Evolutionary conservation across 2,329 filamentous ascomycete species (phyloP).

Genomic region (Colletotrichum orbiculare): DNA sequence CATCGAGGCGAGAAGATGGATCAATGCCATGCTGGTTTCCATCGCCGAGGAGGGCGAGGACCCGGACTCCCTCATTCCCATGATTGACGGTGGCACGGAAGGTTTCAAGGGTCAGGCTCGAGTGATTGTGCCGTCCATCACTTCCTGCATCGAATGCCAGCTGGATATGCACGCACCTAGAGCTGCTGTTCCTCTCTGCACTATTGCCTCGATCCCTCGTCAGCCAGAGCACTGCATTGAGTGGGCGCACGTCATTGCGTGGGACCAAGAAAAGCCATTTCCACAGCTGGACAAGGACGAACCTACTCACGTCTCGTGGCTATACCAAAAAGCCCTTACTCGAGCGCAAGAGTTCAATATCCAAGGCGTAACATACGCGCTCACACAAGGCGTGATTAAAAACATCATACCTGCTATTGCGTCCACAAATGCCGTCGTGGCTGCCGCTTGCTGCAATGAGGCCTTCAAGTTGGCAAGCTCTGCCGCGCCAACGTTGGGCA

Average conservation of each 20-base stretch:
- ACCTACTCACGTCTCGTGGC: conserved; percentile 96
- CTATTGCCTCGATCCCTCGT: conserved; percentile 93
- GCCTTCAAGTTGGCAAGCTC: conserved; percentile 92
- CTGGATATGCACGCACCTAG: conserved; percentile 98
- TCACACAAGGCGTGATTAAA: conserved; percentile 98
- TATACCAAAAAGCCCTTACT: conserved; percentile 84
- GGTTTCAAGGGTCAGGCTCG: conserved; percentile 97
- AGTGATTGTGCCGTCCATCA: conserved; percentile 91
- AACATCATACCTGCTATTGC: conserved; percentile 99
- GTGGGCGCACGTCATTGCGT: conserved; percentile 98
- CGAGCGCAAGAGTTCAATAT: conserved; percentile 92
- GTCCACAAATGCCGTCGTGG: conserved; percentile 96
- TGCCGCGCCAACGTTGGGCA: conserved; percentile 81
- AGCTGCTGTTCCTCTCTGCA: conserved; percentile 95
- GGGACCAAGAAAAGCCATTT: conserved; percentile 88
- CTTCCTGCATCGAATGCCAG: conserved; percentile 97
- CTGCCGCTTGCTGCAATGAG: conserved; percentile 95
- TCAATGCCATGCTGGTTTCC: conserved; percentile 91
- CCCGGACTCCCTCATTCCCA: conserved; percentile 87
- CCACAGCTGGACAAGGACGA: conserved; percentile 93
- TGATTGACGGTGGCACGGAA: conserved; percentile 97
- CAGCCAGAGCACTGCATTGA: conserved; percentile 99
- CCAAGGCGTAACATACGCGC: conserved; percentile 89
- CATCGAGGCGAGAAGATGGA: conserved; percentile 98
- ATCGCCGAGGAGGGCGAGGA: conserved; percentile 85